These are phyloP conservation scores for Rhodamnia rubescens DNA, from an alignment of 345 rosid genomes.

Conservation along the genomic window DNA sequence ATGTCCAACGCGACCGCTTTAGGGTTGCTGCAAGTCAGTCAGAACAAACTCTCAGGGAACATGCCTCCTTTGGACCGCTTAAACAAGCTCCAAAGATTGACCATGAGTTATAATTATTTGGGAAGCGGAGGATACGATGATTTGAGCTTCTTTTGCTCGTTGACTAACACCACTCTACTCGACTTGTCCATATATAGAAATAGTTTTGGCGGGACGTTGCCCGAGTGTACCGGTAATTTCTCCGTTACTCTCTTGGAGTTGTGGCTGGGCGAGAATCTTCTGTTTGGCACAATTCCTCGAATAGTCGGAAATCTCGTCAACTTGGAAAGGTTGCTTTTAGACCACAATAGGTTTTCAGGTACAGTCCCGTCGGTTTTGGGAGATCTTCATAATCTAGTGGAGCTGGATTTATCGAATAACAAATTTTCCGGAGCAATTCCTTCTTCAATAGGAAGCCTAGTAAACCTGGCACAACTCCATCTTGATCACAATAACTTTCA, in stretches of 20 bases:
- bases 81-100: background rate
- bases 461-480: background rate
- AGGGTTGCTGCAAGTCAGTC: accelerated
- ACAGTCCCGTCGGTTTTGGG: constrained; percentile 5
- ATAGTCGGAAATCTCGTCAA: background rate
- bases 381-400: constrained; percentile 2
- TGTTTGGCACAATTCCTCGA: constrained; percentile 1
- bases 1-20: constrained; percentile 6
- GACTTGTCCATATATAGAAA: accelerated
- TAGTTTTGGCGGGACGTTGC: background rate
- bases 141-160: background rate
- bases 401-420: background rate
- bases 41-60: background rate
- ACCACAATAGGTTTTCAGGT: background rate
- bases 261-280: accelerated
- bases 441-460: constrained; percentile 8
- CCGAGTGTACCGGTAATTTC: background rate
- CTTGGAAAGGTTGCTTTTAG: background rate
- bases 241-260: accelerated
- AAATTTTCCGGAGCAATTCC: constrained; percentile 8
- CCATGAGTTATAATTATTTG: background rate
- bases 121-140: background rate
- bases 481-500: constrained; percentile 3
- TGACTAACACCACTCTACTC: background rate
- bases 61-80: constrained; percentile 9